Evolutionary conservation across 495 filamentous ascomycete species (phyloP).

Genomic region (Schizothecium vesticola): DNA sequence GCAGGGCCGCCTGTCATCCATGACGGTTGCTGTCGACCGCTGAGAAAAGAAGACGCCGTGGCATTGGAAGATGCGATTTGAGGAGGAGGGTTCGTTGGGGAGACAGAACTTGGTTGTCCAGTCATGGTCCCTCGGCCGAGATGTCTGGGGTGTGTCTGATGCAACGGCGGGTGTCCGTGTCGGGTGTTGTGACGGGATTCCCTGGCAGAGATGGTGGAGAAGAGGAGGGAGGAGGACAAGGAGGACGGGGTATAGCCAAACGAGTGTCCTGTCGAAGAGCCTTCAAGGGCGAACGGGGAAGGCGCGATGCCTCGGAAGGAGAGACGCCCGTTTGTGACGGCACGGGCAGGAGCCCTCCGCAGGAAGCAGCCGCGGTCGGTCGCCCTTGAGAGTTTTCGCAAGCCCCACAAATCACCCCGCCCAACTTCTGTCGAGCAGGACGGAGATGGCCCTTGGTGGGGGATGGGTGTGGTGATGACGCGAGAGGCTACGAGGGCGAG

Average conservation of each 20-base stretch:
- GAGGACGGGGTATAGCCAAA: not conserved
- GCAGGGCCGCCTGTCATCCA: constrained; percentile 54
- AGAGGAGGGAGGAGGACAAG: not conserved
- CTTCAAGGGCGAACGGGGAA: not conserved
- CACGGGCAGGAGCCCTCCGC: too few species aligned
- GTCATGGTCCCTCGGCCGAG: constrained; percentile 20
- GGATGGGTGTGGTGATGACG: not conserved
- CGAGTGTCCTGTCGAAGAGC: not conserved
- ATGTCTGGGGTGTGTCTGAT: not conserved
- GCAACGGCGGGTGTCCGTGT: not conserved
- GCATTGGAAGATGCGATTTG: constrained; percentile 63
- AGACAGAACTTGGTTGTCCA: constrained; percentile 1
- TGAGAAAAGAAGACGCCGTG: constrained; percentile 62
- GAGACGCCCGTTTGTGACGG: not conserved
- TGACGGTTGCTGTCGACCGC: constrained; percentile 52
- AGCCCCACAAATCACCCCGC: not conserved
- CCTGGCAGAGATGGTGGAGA: not conserved
- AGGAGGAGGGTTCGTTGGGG: constrained; percentile 3
- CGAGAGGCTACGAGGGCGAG: not conserved
- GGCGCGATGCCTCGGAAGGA: too few species aligned
- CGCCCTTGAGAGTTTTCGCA: not conserved
- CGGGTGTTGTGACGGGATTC: not conserved
- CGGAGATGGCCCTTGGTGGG: not conserved
- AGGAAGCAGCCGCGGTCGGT: too few species aligned
- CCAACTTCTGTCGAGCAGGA: not conserved